Evolutionary conservation across 192 early-diverging fungal species (phyloP).

Genomic region (Phlyctochytrium planicorne): DNA sequence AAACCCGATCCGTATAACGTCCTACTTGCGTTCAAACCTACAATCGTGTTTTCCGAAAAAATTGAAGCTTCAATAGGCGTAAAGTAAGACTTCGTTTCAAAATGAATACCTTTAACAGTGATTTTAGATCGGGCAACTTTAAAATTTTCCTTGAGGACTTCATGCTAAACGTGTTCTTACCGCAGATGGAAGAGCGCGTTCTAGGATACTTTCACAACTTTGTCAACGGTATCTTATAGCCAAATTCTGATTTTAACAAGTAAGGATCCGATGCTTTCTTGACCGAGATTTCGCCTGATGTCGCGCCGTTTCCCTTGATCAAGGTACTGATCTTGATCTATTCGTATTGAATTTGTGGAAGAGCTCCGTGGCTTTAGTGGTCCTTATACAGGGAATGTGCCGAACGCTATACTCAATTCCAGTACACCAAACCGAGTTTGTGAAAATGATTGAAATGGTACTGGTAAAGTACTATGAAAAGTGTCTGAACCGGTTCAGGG

Average conservation of each 20-base stretch:
- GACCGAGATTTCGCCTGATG: slow-evolving; percentile 32
- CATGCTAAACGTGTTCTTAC: slow-evolving; percentile 77
- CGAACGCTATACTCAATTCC: slow-evolving; percentile 62
- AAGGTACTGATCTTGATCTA: slow-evolving; percentile 47
- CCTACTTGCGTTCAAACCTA: slow-evolving; percentile 67
- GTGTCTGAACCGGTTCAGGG: slow-evolving; percentile 43
- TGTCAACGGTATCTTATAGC: slow-evolving; percentile 52
- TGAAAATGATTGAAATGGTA: slow-evolving; percentile 67
- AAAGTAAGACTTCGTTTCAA: slow-evolving; percentile 36
- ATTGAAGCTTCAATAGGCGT: slow-evolving; percentile 54
- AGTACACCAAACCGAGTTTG: slow-evolving; percentile 67
- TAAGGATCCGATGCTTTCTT: slow-evolving; percentile 55
- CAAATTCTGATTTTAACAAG: slow-evolving; percentile 46
- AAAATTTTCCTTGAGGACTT: slow-evolving; percentile 73
- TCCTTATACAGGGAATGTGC: slow-evolving; percentile 65
- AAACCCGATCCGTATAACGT: slow-evolving; percentile 68
- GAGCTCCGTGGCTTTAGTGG: slow-evolving; percentile 61
- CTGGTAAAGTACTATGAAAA: slow-evolving; percentile 70
- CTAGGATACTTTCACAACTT: slow-evolving; percentile 67
- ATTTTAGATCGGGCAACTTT: slow-evolving; percentile 56
- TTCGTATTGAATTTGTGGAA: slow-evolving; percentile 28
- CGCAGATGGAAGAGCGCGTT: slow-evolving; percentile 81
- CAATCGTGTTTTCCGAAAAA: slow-evolving; percentile 56
- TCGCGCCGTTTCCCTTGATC: slow-evolving; percentile 63
- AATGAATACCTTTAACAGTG: not conserved